These are phyloP conservation scores for Pleurotus giganteus DNA, from an alignment of 768 basidiomycete species.

Conservation along the genomic window DNA sequence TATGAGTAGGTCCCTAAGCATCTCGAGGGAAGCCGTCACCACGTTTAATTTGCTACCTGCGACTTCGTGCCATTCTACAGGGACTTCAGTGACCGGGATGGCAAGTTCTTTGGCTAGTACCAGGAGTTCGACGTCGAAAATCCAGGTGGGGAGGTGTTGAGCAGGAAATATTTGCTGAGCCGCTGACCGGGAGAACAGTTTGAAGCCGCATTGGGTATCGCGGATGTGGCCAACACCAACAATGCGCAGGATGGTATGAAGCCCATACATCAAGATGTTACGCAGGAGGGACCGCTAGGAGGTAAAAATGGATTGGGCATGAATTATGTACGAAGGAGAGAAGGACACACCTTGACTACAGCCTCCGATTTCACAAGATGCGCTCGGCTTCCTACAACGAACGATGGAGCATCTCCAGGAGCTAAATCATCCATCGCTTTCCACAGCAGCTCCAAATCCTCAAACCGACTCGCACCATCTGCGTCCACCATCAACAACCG, in stretches of 20 bases:
- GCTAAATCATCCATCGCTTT: slow-evolving; percentile 63
- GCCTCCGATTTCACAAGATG: slow-evolving; percentile 91
- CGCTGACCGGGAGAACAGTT: slow-evolving; percentile 83
- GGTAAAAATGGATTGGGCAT: background rate
- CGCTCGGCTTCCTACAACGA: slow-evolving; percentile 86
- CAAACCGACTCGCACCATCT: slow-evolving; percentile 88
- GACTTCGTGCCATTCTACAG: slow-evolving; percentile 93
- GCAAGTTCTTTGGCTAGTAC: slow-evolving; percentile 75
- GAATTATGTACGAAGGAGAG: background rate
- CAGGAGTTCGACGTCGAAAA: slow-evolving; percentile 94
- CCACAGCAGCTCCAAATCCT: slow-evolving; percentile 82
- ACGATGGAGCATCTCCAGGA: slow-evolving; percentile 48
- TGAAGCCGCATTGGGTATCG: slow-evolving; percentile 98
- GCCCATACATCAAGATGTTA: slow-evolving; percentile 91
- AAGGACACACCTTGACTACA: slow-evolving; percentile 76
- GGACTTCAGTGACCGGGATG: slow-evolving; percentile 83
- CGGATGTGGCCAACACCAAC: slow-evolving; percentile 89
- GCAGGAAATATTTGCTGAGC: slow-evolving; percentile 82
- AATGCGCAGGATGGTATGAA: slow-evolving; percentile 85
- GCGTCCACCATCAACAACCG: slow-evolving; percentile 91
- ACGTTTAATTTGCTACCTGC: slow-evolving; percentile 90
- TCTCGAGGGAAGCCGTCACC: slow-evolving; percentile 79
- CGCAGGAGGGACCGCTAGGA: slow-evolving; percentile 80
- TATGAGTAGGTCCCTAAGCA: slow-evolving; percentile 85
- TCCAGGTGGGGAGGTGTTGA: slow-evolving; percentile 90